These are phyloP conservation scores for Sclerotinia minor DNA, from an alignment of 2,329 filamentous ascomycete genomes.

Conservation along the genomic window DNA sequence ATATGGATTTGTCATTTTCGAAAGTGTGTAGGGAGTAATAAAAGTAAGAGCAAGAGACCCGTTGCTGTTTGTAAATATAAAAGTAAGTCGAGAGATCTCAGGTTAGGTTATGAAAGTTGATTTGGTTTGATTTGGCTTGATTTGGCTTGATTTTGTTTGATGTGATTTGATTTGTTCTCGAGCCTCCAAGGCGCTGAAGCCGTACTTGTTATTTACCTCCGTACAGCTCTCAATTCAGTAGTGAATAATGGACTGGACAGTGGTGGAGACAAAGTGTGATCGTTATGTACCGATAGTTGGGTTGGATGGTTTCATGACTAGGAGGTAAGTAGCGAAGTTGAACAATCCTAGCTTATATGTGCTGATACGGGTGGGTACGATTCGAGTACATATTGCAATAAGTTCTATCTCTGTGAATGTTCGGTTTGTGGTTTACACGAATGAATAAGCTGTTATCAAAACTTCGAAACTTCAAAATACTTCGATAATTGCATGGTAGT, in stretches of 20 bases:
- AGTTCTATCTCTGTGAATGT: neutral
- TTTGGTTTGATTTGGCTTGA: neutral
- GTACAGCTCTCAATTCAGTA: conserved; percentile 11
- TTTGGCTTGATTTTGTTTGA: neutral
- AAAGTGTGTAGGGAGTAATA: neutral
- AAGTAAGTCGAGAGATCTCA: neutral
- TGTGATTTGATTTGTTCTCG: neutral
- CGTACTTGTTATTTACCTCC: neutral
- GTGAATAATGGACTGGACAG: conserved; percentile 4
- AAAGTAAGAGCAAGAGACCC: neutral
- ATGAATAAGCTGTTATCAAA: conserved; percentile 2
- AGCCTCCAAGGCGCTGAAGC: neutral
- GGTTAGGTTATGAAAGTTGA: neutral
- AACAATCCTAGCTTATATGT: neutral
- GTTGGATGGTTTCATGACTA: conserved; percentile 10
- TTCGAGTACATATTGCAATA: neutral
- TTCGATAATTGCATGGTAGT: neutral
- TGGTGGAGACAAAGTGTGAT: conserved; percentile 8
- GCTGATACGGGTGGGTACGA: neutral
- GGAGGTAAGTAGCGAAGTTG: neutral
- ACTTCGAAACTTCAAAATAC: neutral
- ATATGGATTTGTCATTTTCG: conserved; percentile 39
- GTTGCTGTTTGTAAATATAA: neutral
- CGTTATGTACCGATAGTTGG: conserved; percentile 6
- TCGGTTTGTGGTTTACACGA: neutral